phyloP scores from a whole-genome alignment of 805 yeast genomes.

The Jamesozyma gamospora region DNA sequence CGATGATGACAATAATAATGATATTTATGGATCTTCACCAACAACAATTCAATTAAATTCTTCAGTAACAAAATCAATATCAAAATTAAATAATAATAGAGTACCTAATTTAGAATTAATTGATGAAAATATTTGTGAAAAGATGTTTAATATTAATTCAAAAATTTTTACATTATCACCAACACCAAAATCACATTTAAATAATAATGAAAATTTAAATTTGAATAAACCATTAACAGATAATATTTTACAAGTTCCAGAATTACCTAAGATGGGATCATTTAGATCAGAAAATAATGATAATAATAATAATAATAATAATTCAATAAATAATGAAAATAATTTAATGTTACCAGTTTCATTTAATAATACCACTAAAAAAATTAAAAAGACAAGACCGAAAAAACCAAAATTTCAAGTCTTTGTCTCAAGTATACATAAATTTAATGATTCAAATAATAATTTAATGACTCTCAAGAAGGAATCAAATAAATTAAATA shows the following conservation, averaged over 20 bases:
- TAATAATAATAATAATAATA: background rate
- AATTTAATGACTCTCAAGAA: slow-evolving; percentile 5
- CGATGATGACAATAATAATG: slow-evolving; percentile 11
- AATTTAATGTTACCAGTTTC: background rate
- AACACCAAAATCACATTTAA: slow-evolving; percentile 20
- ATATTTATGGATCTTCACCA: slow-evolving; percentile 28
- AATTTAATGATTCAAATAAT: slow-evolving; percentile 17
- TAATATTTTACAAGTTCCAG: slow-evolving; percentile 20
- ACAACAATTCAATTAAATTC: slow-evolving; percentile 29
- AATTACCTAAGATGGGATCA: slow-evolving; percentile 31
- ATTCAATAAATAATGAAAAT: background rate
- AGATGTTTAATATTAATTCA: slow-evolving; percentile 4
- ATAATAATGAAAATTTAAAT: no score
- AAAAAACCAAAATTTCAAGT: slow-evolving; percentile 29
- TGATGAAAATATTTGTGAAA: slow-evolving; percentile 4
- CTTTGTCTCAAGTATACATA: slow-evolving; percentile 27
- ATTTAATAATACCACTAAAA: background rate
- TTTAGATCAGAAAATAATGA: slow-evolving; percentile 18
- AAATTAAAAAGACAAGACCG: slow-evolving; percentile 12
- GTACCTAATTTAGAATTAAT: slow-evolving; percentile 13
- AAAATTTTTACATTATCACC: slow-evolving; percentile 22
- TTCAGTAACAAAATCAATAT: slow-evolving; percentile 25
- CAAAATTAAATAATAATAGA: slow-evolving; percentile 10
- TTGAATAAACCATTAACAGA: background rate
- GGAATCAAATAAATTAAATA: slow-evolving; percentile 10